Evolutionary conservation across 345 rosid species (phyloP), one percentile per base, ranked within the genome.

Genomic region (Microthlaspi erraticum): DNA sequence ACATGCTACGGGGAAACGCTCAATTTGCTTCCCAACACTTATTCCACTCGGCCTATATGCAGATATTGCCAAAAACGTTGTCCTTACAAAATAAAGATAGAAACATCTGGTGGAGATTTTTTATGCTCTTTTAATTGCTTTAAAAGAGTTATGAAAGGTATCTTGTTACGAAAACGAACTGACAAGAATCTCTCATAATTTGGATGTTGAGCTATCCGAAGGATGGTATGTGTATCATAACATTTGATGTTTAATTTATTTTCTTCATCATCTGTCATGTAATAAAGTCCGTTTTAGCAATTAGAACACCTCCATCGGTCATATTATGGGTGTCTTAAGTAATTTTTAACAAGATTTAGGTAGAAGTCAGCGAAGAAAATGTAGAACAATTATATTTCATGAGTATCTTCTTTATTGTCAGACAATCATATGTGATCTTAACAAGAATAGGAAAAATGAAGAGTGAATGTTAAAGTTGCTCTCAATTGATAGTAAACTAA

Each of bases 21-120:
- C 11, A 8, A 20, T 0, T 50, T 0, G 20, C 55, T 63, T 46
- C 5, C 56, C 18, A 63, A 46, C 56, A 63, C 55, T 17, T 0
- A 6, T 34, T 9, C 56, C 46, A 19, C 13, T 18, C 68, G 68
- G 3, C 44, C 68, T 33, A 48, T 48, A 64, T 64, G 68, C 44
- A 64, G 34, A 48, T 8, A 8, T 11, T 64, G 68, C 55, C 0
- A 2, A 48, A 64, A 6, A 20, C 56, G 8, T 33, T 48, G 56
- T 34, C 45, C 32, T 17, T 60, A 50, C 55, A 50, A 50, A 50
- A 11, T 50, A 50, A 50, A 10, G 8, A 20, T 50, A 20, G 7
- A 20, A 1, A 11, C 3, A 50, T 50, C 33, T 23, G 0, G 0
- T 49, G 53, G 33, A 50, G 55, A 49, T 19, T 9, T 20, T 20